Evolutionary conservation across 768 basidiomycete genomes (phyloP).

Genomic region (Lepiota subincarnata): DNA sequence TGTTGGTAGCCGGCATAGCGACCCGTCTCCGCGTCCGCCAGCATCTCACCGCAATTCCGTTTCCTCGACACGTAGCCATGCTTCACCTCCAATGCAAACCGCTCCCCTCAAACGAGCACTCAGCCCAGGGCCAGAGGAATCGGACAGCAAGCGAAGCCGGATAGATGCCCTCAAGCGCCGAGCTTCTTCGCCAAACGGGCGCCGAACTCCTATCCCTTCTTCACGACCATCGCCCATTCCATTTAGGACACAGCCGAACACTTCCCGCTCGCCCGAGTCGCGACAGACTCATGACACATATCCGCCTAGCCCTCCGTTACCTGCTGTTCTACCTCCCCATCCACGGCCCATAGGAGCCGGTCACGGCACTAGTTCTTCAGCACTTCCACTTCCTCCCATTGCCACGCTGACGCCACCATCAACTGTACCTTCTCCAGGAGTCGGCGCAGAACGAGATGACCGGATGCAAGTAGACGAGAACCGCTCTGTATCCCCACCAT

Average conservation of each 20-base stretch:
- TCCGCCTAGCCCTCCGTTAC: slow-evolving; percentile 51
- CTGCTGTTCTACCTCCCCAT: slow-evolving; percentile 66
- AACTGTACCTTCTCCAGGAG: slow-evolving; percentile 47
- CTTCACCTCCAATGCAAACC: slow-evolving; percentile 51
- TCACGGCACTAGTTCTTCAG: slow-evolving; percentile 29
- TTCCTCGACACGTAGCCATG: slow-evolving; percentile 60
- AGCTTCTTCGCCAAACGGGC: slow-evolving; percentile 46
- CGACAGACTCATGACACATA: slow-evolving; percentile 47
- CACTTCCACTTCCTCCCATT: slow-evolving; percentile 65
- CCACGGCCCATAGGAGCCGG: slow-evolving; percentile 66
- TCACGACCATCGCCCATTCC: slow-evolving; percentile 69
- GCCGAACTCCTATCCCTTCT: slow-evolving; percentile 54
- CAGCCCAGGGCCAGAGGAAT: slow-evolving; percentile 64
- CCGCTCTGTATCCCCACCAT: slow-evolving; percentile 46
- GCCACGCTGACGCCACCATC: slow-evolving; percentile 63
- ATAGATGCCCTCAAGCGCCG: slow-evolving; percentile 51
- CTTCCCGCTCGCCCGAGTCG: slow-evolving; percentile 65
- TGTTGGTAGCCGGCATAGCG: slow-evolving; percentile 49
- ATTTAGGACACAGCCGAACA: slow-evolving; percentile 60
- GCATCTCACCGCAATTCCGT: slow-evolving; percentile 62
- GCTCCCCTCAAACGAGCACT: slow-evolving; percentile 60
- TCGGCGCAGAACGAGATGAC: slow-evolving; percentile 42
- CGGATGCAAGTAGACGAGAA: slow-evolving; percentile 54
- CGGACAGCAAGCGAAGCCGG: slow-evolving; percentile 57
- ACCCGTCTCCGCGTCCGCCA: slow-evolving; percentile 45